Evolutionary conservation across 106 monocot species (phyloP), one percentile per base, ranked within the genome.

Genomic region (Phalaenopsis equestris): DNA sequence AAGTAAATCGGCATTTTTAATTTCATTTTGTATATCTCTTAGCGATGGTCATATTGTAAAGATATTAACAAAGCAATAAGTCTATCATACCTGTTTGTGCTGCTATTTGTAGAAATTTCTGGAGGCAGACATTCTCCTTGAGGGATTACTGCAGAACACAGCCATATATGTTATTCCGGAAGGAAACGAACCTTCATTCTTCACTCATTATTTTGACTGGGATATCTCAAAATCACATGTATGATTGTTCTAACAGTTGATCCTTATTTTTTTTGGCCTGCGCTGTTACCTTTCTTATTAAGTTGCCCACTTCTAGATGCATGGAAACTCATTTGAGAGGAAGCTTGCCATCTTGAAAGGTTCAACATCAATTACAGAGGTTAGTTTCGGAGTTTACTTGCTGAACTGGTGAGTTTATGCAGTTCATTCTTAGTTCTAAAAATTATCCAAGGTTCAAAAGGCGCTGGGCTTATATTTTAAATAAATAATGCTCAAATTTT

Each of bases 241-340:
- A 70, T 77, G 81, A 58, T 41, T 55, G 10, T 56, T 43, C 38
- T 18, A 43, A 43, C 18, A 0, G 14, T 7, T 1, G 42, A 18
- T 43, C 42, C 42, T 42, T 38, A 19, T 42, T 74, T 38, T 74
- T 30, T 74, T 43, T 6, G 43, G 74, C 74, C 42, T 72, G 5
- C 43, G 10, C 3, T 74, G 8, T 30, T 70, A 12, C 14, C 14
- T 43, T 17, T 74, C 38, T 74, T 17, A 18, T 43, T 74, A 6
- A 74, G n/a, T 75, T 52, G 16, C 30, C 30, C 65, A 3, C 80
- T 36, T 81, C 39, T 64, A 85, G 84, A 77, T 81, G 42, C 67
- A 77, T 77, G 84, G 84, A 24, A 85, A 85, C 24, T 85, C 84
- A 23, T 85, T 81, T 73, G 70, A 85, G 80, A 85, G 77, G 70